These are phyloP conservation scores for Rhizomucor pusillus DNA, from an alignment of 371 early-diverging fungal genomes.

Conservation along the genomic window DNA sequence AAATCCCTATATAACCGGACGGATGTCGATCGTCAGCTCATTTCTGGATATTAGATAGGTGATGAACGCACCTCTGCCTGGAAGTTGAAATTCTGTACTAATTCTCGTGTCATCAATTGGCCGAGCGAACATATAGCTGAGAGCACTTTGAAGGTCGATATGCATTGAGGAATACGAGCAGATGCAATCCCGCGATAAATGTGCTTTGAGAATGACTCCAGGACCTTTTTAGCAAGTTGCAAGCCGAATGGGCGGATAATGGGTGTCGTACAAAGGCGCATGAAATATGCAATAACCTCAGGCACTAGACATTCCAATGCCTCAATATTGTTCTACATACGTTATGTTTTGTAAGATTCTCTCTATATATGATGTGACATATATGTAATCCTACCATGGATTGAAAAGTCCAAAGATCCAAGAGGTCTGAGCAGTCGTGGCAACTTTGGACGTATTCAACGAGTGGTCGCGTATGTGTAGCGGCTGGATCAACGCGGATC, in stretches of 20 bases:
- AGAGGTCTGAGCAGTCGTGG: conserved; percentile 29
- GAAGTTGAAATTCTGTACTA: conserved; percentile 44
- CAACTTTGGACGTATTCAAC: conserved; percentile 48
- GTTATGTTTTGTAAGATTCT: background rate
- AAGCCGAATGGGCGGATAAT: conserved; percentile 44
- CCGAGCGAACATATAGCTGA: conserved; percentile 39
- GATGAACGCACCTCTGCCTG: conserved; percentile 34
- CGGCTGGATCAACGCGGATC: conserved; percentile 41
- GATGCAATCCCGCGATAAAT: conserved; percentile 84
- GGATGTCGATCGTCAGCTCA: background rate
- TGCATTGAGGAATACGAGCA: conserved; percentile 49
- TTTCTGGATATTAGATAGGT: background rate
- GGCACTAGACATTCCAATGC: conserved; percentile 43
- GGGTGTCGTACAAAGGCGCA: conserved; percentile 41
- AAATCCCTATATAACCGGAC: conserved; percentile 28
- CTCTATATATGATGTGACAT: background rate
- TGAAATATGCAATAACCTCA: conserved; percentile 40
- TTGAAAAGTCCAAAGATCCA: conserved; percentile 46
- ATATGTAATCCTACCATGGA: conserved; percentile 20
- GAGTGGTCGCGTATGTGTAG: conserved; percentile 36
- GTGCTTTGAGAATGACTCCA: conserved; percentile 66
- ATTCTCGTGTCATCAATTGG: conserved; percentile 33
- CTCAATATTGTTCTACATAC: conserved; percentile 33
- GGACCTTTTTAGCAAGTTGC: conserved; percentile 30
- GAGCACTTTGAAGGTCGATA: conserved; percentile 36